Percentiles rank a stretch among this genome's conserved stretches.
phyloP scores from a whole-genome alignment of 225 moss, liverwort and hornwort genomes.

The Antitrichia curtipendula region DNA sequence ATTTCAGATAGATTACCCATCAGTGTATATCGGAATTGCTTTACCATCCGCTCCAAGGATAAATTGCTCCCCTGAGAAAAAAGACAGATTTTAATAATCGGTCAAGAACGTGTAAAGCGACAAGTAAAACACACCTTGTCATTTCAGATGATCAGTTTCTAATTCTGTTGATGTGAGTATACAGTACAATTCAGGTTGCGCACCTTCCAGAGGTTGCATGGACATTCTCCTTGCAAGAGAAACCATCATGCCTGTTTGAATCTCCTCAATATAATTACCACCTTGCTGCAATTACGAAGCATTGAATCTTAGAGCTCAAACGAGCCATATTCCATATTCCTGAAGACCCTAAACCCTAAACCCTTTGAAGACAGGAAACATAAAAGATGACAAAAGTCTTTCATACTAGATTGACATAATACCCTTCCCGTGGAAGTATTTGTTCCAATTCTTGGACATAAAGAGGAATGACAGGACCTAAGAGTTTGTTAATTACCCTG shows the following conservation, averaged over 20 bases:
- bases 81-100: background rate
- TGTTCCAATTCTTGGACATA: background rate
- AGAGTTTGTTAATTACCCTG: constrained; percentile 19
- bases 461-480: background rate
- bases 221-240: constrained; percentile 38
- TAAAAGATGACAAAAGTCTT: background rate
- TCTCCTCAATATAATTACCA: constrained; percentile 54
- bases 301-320: background rate
- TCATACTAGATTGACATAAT: background rate
- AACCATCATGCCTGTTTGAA: constrained; percentile 38
- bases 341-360: no score
- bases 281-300: constrained; percentile 38
- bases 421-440: background rate
- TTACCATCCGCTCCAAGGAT: constrained; percentile 29
- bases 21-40: constrained; percentile 13
- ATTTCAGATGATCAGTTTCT: background rate
- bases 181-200: background rate
- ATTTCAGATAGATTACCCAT: constrained; percentile 1
- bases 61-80: constrained; percentile 24
- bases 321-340: background rate
- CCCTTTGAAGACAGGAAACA: background rate
- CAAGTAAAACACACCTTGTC: background rate
- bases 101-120: background rate
- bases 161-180: background rate
- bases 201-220: constrained; percentile 22